Conservation (phyloP, 768 basidiomycete species). For the Kwoniella dejecticola region DNA sequence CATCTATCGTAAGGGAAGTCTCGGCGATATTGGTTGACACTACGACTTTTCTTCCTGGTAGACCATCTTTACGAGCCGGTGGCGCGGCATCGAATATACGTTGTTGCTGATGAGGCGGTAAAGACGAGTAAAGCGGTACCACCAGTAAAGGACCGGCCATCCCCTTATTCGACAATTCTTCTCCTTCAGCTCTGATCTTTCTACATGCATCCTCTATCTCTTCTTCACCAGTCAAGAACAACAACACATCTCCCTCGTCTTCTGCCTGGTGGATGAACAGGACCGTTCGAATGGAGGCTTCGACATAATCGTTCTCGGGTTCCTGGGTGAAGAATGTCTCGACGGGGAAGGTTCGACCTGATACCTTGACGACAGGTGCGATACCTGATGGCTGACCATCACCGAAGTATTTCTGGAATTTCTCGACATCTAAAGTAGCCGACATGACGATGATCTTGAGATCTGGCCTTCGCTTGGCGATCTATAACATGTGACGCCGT, state of each 20-base stretch:
- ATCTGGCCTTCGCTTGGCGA: slow-evolving; percentile 77
- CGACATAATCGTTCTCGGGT: slow-evolving; percentile 90
- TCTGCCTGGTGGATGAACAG: slow-evolving; percentile 97
- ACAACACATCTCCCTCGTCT: slow-evolving; percentile 83
- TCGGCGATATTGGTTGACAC: slow-evolving; percentile 97
- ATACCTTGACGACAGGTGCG: slow-evolving; percentile 85
- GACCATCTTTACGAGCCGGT: slow-evolving; percentile 64
- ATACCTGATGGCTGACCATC: slow-evolving; percentile 57
- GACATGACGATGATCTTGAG: slow-evolving; percentile 99
- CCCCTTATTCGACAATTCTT: slow-evolving; percentile 68
- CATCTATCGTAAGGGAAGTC: slow-evolving; percentile 95
- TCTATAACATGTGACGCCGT: slow-evolving; percentile 23
- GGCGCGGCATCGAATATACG: slow-evolving; percentile 93
- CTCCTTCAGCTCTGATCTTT: slow-evolving; percentile 88
- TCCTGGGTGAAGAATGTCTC: slow-evolving; percentile 68
- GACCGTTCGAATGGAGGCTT: slow-evolving; percentile 93
- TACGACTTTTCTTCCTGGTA: slow-evolving; percentile 89
- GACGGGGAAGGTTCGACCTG: slow-evolving; percentile 84
- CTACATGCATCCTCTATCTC: slow-evolving; percentile 96
- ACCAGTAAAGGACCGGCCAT: slow-evolving; percentile 81
- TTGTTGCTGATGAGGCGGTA: slow-evolving; percentile 93
- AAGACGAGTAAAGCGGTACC: slow-evolving; percentile 90
- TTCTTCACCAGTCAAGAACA: slow-evolving; percentile 97
- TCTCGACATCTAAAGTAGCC: slow-evolving; percentile 92
- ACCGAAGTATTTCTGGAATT: slow-evolving; percentile 93